These are phyloP conservation scores for Colletotrichum neosansevieriae DNA, from an alignment of 2,329 filamentous ascomycete genomes.

Conservation along the genomic window DNA sequence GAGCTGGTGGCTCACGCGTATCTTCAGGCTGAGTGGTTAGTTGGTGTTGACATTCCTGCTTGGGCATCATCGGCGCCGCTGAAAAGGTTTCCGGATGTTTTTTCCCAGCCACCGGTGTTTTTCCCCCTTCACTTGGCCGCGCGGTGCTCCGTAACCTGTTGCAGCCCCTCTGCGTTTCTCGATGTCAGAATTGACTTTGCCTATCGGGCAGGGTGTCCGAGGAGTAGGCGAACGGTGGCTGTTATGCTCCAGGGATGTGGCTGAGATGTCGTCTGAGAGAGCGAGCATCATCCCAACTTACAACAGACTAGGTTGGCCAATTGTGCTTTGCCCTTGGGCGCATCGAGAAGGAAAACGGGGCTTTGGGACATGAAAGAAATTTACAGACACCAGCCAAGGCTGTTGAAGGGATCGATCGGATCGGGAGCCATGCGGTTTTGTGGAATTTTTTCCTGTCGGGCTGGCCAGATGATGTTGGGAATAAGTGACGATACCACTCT, in stretches of 20 bases:
- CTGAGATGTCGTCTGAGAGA: conserved; percentile 34
- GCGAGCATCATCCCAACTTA: conserved; percentile 37
- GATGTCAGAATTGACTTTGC: conserved; percentile 39
- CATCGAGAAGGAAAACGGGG: conserved; percentile 30
- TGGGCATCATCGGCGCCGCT: conserved; percentile 39
- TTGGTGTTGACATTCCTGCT: conserved; percentile 33
- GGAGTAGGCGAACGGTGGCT: conserved; percentile 32
- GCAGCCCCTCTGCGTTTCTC: conserved; percentile 5
- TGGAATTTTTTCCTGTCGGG: conserved; percentile 21
- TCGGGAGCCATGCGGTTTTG: conserved; percentile 24
- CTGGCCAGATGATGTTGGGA: conserved; percentile 30
- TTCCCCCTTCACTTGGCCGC: not conserved
- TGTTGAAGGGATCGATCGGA: conserved; percentile 33
- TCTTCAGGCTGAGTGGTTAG: conserved; percentile 39
- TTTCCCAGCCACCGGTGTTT: conserved; percentile 40
- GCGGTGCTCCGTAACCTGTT: not conserved
- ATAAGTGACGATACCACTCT: conserved; percentile 35
- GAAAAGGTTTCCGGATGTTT: conserved; percentile 29
- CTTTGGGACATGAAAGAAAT: conserved; percentile 8
- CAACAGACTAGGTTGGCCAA: conserved; percentile 33
- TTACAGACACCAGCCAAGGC: not conserved
- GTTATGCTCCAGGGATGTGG: conserved; percentile 37
- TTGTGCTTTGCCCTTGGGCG: conserved; percentile 29
- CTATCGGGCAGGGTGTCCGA: conserved; percentile 19
- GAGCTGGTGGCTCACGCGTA: conserved; percentile 40